Evolutionary conservation across 805 yeast genomes (phyloP), one percentile per base, ranked within the genome.

Genomic region (Yarrowia sp.): DNA sequence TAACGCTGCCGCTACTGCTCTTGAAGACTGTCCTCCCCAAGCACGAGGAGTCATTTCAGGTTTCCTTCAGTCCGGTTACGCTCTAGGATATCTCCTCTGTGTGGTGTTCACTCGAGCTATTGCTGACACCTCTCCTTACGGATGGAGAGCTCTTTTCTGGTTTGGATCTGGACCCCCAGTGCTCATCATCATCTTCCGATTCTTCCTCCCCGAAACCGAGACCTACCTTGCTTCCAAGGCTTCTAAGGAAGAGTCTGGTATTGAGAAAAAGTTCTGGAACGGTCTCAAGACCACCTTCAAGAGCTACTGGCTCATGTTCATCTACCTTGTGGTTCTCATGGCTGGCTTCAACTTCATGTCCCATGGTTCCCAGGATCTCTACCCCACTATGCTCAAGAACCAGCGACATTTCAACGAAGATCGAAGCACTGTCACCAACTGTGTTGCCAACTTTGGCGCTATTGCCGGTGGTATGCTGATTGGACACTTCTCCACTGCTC

Each of bases 61-160:
- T 66, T 75, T 90, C 50, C 84, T 91, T 74, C 96, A 90, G 77
- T 89, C 90, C 76, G 96, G 96, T 69, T 91, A 88, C 70, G 88
- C 89, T 9, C 80, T 88, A 70, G 93, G 92, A 12, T 87, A 86
- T 73, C 80, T 88, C 66, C 79, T 87, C 20, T 89, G 86, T 1
- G 88, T 85, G 39, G 78, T 86, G 12, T 88, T 88, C 78, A 84
- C 79, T 73, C 81, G 91, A 70, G 92, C 91, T 13, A 79, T 87
- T 68, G 73, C 72, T 9, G 80, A 82, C 61, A 82, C 83, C 68
- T 75, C 83, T 4, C 74, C 78, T 5, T 84, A 86, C 70, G 83
- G 84, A 8, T 89, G 94, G 94, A 81, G 91, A 73, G 83, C 90
- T 1, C 78, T 88, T 49, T 88, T 86, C 77, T 89, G 92, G 92